Conservation (phyloP, 164 flowering plant species). For the Magnolia officinalis region DNA sequence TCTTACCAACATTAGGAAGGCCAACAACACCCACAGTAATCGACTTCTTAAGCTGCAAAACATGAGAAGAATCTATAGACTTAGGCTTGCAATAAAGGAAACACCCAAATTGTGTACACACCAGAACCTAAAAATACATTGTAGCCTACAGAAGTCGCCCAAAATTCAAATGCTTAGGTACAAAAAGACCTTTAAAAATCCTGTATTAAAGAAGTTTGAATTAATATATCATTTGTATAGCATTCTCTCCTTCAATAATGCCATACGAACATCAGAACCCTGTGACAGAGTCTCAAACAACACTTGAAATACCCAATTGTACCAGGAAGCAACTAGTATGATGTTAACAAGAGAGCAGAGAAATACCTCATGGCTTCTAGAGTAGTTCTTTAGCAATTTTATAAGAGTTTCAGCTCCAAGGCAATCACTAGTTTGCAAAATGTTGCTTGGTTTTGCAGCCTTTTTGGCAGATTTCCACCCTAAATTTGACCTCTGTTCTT, state of each 20-base stretch:
- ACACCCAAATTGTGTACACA: background rate
- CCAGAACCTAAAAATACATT: background rate
- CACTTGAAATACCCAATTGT: background rate
- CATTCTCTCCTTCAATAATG: background rate
- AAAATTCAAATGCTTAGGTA: background rate
- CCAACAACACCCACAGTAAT: slow-evolving; percentile 91
- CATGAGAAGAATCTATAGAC: background rate
- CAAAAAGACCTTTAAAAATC: background rate
- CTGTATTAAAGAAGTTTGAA: background rate
- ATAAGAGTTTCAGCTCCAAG: slow-evolving; percentile 95
- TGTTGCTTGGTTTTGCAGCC: slow-evolving; percentile 54
- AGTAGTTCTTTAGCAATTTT: slow-evolving; percentile 84
- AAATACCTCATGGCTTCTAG: slow-evolving; percentile 89
- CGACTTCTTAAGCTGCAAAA: slow-evolving; percentile 77
- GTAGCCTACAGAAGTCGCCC: background rate
- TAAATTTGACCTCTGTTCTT: slow-evolving; percentile 80
- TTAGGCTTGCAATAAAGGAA: background rate
- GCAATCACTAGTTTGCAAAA: slow-evolving; percentile 91
- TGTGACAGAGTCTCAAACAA: background rate
- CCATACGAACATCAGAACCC: background rate
- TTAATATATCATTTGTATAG: background rate
- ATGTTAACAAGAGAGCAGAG: background rate
- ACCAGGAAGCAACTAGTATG: background rate
- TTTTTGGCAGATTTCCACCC: slow-evolving; percentile 77
- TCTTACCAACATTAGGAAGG: slow-evolving; percentile 97